Conservation (phyloP, 441 rosid genomes). For the Arabidopsis hybrid region DNA sequence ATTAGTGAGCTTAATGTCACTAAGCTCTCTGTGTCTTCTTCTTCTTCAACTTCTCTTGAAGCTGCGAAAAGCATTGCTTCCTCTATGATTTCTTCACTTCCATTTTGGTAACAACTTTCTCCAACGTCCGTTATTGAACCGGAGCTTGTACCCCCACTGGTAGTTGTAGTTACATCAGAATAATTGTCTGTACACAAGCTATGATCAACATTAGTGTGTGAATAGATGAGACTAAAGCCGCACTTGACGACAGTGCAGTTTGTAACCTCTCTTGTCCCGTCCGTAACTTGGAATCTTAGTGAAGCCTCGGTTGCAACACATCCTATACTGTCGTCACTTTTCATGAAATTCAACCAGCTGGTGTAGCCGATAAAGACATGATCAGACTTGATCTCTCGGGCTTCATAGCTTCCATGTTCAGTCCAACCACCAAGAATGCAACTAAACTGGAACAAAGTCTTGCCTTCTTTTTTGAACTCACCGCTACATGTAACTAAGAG, state of each 20-base stretch:
- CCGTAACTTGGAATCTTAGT: slow-evolving; percentile 26
- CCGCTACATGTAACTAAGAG: slow-evolving; percentile 21
- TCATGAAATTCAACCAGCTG: slow-evolving; percentile 16
- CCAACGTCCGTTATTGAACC: neutral
- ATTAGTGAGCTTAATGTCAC: neutral
- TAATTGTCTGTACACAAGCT: neutral
- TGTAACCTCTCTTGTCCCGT: slow-evolving; percentile 22
- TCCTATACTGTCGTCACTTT: neutral
- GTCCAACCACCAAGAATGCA: slow-evolving; percentile 35
- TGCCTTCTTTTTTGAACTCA: slow-evolving; percentile 13
- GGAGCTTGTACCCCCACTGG: neutral
- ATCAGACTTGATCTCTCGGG: slow-evolving; percentile 4
- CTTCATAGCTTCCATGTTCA: neutral
- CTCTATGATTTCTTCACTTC: neutral
- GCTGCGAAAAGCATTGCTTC: neutral
- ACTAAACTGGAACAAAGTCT: slow-evolving; percentile 20
- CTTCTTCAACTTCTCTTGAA: neutral
- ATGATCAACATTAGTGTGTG: slow-evolving; percentile 25
- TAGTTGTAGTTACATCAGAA: neutral
- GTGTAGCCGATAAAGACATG: slow-evolving; percentile 41
- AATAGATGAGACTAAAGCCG: slow-evolving; percentile 38
- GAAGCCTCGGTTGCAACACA: slow-evolving; percentile 24
- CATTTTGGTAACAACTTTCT: neutral
- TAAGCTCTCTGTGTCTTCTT: neutral
- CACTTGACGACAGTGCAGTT: slow-evolving; percentile 34